Conservation (phyloP, 345 rosid genomes). For the Linum trigynum region DNA sequence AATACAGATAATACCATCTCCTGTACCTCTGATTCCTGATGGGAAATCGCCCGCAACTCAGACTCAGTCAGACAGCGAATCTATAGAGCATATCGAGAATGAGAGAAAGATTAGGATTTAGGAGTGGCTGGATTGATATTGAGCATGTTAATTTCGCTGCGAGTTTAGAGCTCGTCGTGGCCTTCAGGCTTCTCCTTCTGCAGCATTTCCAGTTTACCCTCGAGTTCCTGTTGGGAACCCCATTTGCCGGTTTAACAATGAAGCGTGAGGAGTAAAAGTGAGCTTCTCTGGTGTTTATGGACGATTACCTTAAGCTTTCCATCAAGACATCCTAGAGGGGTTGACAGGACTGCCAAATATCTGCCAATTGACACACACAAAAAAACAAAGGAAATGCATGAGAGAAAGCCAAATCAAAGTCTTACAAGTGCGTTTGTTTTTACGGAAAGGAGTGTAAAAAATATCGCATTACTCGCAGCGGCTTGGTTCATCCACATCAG, state of each 20-base stretch:
- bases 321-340: slow-evolving; percentile 68
- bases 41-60: too few relatives aligned
- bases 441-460: not conserved
- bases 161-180: slow-evolving; percentile 76
- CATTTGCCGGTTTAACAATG: not conserved
- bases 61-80: too few relatives aligned
- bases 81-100: too few relatives aligned
- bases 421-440: not conserved
- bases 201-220: slow-evolving; percentile 53
- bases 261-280: not conserved
- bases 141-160: slow-evolving; percentile 68
- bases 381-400: not conserved
- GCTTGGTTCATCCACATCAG: slow-evolving; percentile 89
- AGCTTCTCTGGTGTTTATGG: not conserved
- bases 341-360: slow-evolving; percentile 59
- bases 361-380: slow-evolving; percentile 29
- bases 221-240: slow-evolving; percentile 44
- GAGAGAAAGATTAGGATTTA: too few relatives aligned
- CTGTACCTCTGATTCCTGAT: too few relatives aligned
- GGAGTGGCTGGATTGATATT: too few relatives aligned
- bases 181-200: slow-evolving; percentile 45
- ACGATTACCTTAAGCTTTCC: slow-evolving; percentile 59
- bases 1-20: too few relatives aligned
- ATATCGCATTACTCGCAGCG: slow-evolving; percentile 77
- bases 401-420: not conserved